phyloP scores from a whole-genome alignment of 164 flowering plant species.

The Liriodendron chinense region DNA sequence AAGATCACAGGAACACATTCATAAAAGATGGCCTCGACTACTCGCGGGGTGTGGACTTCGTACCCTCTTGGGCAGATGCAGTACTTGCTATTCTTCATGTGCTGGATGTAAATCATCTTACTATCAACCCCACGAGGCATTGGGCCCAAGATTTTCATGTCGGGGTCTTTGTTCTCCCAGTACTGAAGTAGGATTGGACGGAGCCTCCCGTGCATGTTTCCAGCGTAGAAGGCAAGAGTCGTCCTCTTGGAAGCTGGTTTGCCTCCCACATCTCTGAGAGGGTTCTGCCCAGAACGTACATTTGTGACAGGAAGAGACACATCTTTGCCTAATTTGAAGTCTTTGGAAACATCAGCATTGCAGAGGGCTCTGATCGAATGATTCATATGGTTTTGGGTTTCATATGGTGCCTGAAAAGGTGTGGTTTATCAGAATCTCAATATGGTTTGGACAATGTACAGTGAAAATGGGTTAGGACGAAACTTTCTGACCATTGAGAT shows the following conservation, averaged over 20 bases:
- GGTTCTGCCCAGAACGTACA: slow-evolving; percentile 27
- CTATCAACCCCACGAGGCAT: slow-evolving; percentile 24
- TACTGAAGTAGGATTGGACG: slow-evolving; percentile 24
- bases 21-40: slow-evolving; percentile 38
- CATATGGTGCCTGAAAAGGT: slow-evolving; percentile 29
- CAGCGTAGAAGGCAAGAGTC: slow-evolving; percentile 44
- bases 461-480: not conserved
- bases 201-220: slow-evolving; percentile 42
- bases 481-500: not conserved
- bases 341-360: slow-evolving; percentile 42
- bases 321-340: slow-evolving; percentile 41
- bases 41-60: slow-evolving; percentile 37
- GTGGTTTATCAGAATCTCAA: not conserved
- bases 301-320: slow-evolving; percentile 35
- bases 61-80: slow-evolving; percentile 45
- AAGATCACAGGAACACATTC: slow-evolving; percentile 48
- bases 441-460: too few relatives aligned
- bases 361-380: slow-evolving; percentile 43
- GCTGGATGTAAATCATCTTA: slow-evolving; percentile 22
- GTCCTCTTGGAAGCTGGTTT: slow-evolving; percentile 31
- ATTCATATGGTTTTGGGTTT: slow-evolving; percentile 26
- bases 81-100: slow-evolving; percentile 43
- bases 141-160: slow-evolving; percentile 38
- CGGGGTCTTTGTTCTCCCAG: slow-evolving; percentile 15
- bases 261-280: slow-evolving; percentile 34